Evolutionary conservation across 305 asterid species (phyloP).

Genomic region (Solanum hybrid): DNA sequence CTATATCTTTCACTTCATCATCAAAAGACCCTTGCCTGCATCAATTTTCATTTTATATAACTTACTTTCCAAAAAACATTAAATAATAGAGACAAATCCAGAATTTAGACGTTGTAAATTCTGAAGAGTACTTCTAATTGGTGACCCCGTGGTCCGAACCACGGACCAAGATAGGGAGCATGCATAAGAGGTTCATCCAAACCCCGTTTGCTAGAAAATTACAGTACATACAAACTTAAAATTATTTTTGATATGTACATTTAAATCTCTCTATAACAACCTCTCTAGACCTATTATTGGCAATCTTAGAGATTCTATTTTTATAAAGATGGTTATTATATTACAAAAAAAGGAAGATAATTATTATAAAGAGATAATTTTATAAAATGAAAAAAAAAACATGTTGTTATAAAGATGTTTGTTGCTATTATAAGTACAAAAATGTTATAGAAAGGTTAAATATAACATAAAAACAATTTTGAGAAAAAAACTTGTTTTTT

Average conservation of each 20-base stretch:
- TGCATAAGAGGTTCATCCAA: neutral
- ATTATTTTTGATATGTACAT: rapidly evolving
- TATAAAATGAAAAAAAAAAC: neutral
- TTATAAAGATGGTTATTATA: neutral
- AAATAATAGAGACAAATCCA: neutral
- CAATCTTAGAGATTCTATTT: neutral
- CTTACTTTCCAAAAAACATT: neutral
- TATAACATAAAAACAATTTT: neutral
- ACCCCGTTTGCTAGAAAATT: neutral
- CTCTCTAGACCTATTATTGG: neutral
- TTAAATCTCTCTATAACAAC: neutral
- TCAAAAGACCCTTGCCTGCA: slow-evolving; percentile 43
- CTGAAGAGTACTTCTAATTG: neutral
- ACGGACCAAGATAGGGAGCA: neutral
- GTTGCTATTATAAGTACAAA: neutral
- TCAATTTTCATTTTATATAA: neutral
- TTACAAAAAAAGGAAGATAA: neutral
- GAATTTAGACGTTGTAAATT: neutral
- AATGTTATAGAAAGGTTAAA: neutral
- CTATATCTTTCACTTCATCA: slow-evolving; percentile 37
- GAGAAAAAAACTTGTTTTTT: neutral
- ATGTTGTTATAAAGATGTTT: neutral
- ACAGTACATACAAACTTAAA: rapidly evolving
- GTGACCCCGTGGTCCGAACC: neutral
- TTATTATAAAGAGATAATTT: neutral